These are phyloP conservation scores for Annona squamosa DNA, from an alignment of 164 flowering plant genomes.

Conservation along the genomic window DNA sequence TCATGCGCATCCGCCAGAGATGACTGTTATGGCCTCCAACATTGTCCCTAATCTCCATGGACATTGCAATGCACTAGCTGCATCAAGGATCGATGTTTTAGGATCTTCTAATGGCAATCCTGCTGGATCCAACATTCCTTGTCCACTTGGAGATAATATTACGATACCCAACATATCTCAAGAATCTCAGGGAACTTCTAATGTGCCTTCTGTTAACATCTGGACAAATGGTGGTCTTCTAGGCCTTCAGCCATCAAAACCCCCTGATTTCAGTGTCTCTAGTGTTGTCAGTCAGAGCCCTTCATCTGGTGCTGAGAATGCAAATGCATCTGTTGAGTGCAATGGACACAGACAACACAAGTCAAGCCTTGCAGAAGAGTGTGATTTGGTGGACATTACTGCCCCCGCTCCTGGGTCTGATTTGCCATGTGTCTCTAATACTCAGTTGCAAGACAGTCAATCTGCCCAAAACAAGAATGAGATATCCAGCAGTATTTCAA, in stretches of 20 bases:
- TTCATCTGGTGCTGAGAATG: conserved; percentile 14
- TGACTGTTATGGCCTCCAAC: conserved; percentile 13
- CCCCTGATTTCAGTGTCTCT: conserved; percentile 45
- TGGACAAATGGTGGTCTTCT: conserved; percentile 95
- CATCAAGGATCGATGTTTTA: conserved; percentile 11
- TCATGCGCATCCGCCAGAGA: conserved; percentile 24
- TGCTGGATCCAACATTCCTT: conserved; percentile 17
- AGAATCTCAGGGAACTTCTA: conserved; percentile 28
- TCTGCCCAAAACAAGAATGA: conserved; percentile 19
- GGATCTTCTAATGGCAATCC: conserved; percentile 22
- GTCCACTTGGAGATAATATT: conserved; percentile 14
- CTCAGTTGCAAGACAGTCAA: conserved; percentile 13
- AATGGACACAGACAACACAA: conserved; percentile 10
- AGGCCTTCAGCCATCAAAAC: conserved; percentile 91
- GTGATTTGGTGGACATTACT: not conserved
- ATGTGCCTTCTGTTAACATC: conserved; percentile 28
- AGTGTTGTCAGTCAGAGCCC: conserved; percentile 19
- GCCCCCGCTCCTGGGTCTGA: conserved; percentile 9
- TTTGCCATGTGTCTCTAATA: conserved; percentile 15
- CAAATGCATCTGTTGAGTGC: conserved; percentile 9
- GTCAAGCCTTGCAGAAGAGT: conserved; percentile 2
- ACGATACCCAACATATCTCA: conserved; percentile 15
- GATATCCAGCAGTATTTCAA: conserved; percentile 34
- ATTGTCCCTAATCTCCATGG: conserved; percentile 11
- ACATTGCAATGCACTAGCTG: conserved; percentile 14